phyloP scores from a whole-genome alignment of 73 alveolate species.

The Paramecium pentaurelia region DNA sequence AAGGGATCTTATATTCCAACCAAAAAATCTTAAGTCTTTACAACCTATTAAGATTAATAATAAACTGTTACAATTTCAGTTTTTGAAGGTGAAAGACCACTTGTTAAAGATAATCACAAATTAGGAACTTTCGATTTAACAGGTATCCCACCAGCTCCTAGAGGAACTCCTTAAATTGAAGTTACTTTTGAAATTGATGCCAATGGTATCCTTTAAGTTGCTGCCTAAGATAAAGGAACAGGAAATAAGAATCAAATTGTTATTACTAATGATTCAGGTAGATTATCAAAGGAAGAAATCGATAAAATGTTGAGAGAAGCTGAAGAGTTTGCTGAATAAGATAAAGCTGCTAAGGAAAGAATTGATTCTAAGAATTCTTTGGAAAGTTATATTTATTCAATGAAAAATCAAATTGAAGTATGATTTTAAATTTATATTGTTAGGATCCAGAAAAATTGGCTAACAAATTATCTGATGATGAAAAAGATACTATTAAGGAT shows the following conservation, averaged over 20 bases:
- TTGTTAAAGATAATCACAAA: constrained; percentile 97
- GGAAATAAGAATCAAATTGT: constrained; percentile 90
- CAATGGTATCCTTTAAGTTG: constrained; percentile 83
- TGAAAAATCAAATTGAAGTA: constrained; percentile 92
- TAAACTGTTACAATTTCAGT: constrained; percentile 91
- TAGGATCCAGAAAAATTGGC: constrained; percentile 58
- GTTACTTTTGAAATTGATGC: constrained; percentile 93
- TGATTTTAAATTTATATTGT: constrained; percentile 71
- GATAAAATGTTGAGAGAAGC: constrained; percentile 92
- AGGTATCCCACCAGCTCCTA: constrained; percentile 97
- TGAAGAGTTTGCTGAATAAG: constrained; percentile 94
- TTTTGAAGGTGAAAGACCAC: constrained; percentile 98
- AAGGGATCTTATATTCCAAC: constrained; percentile 99
- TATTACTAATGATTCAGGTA: constrained; percentile 96
- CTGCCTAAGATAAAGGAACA: constrained; percentile 92
- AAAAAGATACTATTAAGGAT: constrained; percentile 68
- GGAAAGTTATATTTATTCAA: constrained; percentile 88
- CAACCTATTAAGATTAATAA: constrained; percentile 97
- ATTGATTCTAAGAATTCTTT: constrained; percentile 95
- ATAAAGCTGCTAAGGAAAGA: constrained; percentile 88
- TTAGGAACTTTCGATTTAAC: constrained; percentile 96
- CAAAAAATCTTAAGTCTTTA: constrained; percentile 95
- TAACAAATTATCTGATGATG: constrained; percentile 63
- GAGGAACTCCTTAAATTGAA: constrained; percentile 98
- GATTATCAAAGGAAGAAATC: constrained; percentile 92